phyloP scores from a whole-genome alignment of 768 basidiomycete species.

The Mycena indigotica region DNA sequence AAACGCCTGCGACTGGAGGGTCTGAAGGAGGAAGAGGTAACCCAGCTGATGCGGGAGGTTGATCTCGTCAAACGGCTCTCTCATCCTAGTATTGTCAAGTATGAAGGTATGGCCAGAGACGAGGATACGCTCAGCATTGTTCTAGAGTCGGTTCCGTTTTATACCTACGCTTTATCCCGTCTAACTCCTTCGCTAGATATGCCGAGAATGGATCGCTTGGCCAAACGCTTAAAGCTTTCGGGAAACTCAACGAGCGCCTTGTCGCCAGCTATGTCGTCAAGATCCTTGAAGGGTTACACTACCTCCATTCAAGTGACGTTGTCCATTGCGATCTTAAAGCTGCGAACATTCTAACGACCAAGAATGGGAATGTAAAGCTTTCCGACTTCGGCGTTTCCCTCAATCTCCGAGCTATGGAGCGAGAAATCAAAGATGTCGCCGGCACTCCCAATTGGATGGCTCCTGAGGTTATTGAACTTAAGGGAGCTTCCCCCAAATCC shows the following conservation, averaged over 20 bases:
- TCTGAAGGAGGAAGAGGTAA: constrained; percentile 86
- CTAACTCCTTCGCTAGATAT: constrained; percentile 56
- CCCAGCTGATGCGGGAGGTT: constrained; percentile 91
- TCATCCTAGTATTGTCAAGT: constrained; percentile 96
- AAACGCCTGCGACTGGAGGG: constrained; percentile 93
- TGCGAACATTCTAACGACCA: constrained; percentile 97
- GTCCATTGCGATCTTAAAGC: constrained; percentile 99
- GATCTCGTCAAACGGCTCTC: constrained; percentile 87
- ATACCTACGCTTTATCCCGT: background rate
- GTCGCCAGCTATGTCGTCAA: constrained; percentile 94
- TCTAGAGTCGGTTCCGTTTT: constrained; percentile 72
- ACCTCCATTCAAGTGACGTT: constrained; percentile 86
- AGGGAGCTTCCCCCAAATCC: constrained; percentile 89
- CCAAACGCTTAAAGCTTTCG: constrained; percentile 91
- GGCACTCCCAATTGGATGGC: constrained; percentile 99
- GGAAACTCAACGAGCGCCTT: constrained; percentile 88
- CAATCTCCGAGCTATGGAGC: constrained; percentile 88
- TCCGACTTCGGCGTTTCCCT: constrained; percentile 98
- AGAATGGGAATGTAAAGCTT: constrained; percentile 96
- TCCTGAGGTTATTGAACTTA: constrained; percentile 94
- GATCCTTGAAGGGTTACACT: constrained; percentile 93
- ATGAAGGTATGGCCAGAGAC: constrained; percentile 93
- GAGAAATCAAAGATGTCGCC: constrained; percentile 81
- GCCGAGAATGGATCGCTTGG: constrained; percentile 96
- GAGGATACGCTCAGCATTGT: constrained; percentile 88